Evolutionary conservation across 495 filamentous ascomycete species (phyloP).

Genomic region (Tricharina praecox): DNA sequence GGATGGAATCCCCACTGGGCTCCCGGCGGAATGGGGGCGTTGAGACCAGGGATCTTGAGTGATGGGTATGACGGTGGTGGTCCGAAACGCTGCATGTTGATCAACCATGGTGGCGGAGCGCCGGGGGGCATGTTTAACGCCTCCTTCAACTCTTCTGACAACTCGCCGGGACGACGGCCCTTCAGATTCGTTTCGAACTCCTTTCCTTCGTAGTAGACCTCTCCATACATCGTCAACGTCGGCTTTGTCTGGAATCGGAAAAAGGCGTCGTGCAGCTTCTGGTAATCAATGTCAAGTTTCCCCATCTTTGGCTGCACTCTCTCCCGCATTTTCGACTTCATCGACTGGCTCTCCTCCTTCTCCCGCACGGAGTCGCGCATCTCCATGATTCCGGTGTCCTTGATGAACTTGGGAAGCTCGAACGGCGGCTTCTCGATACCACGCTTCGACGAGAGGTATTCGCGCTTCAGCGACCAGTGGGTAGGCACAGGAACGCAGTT

Average conservation of each 20-base stretch:
- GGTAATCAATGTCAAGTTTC: constrained; percentile 93
- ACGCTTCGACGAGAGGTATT: constrained; percentile 89
- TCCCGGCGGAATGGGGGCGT: constrained; percentile 89
- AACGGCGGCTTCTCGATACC: constrained; percentile 92
- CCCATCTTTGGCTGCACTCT: constrained; percentile 93
- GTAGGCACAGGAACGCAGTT: constrained; percentile 89
- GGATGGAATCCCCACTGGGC: constrained; percentile 89
- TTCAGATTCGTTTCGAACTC: constrained; percentile 91
- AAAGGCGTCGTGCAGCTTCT: constrained; percentile 94
- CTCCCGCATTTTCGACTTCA: constrained; percentile 93
- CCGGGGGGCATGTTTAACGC: constrained; percentile 88
- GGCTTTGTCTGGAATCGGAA: constrained; percentile 96
- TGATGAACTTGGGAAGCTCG: constrained; percentile 86
- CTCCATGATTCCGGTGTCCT: constrained; percentile 90
- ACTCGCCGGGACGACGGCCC: constrained; percentile 74
- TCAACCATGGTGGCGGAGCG: constrained; percentile 89
- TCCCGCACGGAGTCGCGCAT: constrained; percentile 95
- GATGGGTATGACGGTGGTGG: constrained; percentile 85
- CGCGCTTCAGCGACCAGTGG: constrained; percentile 90
- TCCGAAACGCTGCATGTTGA: constrained; percentile 86
- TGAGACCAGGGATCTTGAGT: constrained; percentile 82
- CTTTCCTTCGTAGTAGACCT: constrained; percentile 97
- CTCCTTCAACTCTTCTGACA: constrained; percentile 79
- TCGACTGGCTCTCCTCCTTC: constrained; percentile 73
- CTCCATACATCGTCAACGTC: constrained; percentile 79